These are phyloP conservation scores for Yamadazyma diddensiae DNA, from an alignment of 1,139 yeast species.

Conservation along the genomic window DNA sequence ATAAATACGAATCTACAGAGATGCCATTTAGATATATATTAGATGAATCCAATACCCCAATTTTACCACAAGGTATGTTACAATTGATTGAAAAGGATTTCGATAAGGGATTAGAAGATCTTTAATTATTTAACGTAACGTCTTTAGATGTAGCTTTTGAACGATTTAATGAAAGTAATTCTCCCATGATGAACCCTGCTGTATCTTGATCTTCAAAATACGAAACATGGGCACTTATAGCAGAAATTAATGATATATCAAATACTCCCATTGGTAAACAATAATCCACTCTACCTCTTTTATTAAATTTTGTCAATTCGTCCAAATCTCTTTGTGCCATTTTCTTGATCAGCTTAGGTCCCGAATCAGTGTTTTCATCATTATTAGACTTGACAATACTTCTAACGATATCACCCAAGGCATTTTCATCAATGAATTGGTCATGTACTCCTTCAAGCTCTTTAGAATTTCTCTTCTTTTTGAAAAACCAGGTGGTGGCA, in stretches of 20 bases:
- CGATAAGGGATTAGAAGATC: constrained; percentile 69
- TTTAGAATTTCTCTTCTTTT: constrained; percentile 13
- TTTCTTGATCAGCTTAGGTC: constrained; percentile 8
- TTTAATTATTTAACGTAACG: constrained; percentile 27
- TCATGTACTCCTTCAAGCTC: constrained; percentile 18
- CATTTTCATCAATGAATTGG: constrained; percentile 32
- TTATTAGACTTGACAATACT: constrained; percentile 25
- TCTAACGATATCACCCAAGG: constrained; percentile 43
- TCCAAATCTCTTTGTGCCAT: constrained; percentile 28
- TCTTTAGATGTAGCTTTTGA: constrained; percentile 21
- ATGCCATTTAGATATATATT: constrained; percentile 95
- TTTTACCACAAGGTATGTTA: constrained; percentile 89
- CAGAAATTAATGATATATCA: constrained; percentile 75
- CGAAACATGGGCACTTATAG: constrained; percentile 82
- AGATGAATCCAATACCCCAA: constrained; percentile 63
- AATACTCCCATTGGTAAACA: constrained; percentile 75
- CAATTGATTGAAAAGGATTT: constrained; percentile 82
- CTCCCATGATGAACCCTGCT: constrained; percentile 71
- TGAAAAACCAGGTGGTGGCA: constrained; percentile 47
- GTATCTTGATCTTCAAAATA: constrained; percentile 87
- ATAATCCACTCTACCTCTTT: constrained; percentile 78
- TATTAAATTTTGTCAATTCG: constrained; percentile 48
- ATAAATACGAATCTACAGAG: constrained; percentile 86
- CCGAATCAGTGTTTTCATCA: constrained; percentile 17
- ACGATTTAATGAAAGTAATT: constrained; percentile 31